Evolutionary conservation across 2,329 filamentous ascomycete genomes (phyloP).

Genomic region (Pestalotiopsis sp.): DNA sequence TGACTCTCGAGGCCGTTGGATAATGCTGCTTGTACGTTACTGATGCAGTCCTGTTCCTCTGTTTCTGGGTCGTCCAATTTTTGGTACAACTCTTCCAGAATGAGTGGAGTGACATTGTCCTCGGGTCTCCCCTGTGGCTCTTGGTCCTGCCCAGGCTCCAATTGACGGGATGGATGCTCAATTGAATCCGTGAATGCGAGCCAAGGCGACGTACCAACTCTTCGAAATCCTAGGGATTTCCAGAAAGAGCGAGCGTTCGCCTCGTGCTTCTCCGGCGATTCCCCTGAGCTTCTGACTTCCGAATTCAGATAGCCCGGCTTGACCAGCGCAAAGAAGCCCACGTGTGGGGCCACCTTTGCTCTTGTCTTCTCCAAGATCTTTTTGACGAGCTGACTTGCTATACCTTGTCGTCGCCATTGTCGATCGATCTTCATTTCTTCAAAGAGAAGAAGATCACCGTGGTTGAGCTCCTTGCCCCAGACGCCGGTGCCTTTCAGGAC

Average conservation of each 20-base stretch:
- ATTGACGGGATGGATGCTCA: constrained; percentile 25
- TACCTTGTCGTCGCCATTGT: constrained; percentile 26
- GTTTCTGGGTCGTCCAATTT: neutral
- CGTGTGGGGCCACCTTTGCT: constrained; percentile 7
- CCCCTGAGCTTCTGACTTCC: neutral
- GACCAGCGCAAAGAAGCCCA: constrained; percentile 23
- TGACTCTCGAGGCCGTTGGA: neutral
- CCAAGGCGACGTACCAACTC: constrained; percentile 34
- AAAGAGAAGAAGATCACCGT: constrained; percentile 28
- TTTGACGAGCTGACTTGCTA: constrained; percentile 33
- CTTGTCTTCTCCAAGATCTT: constrained; percentile 30
- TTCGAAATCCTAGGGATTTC: constrained; percentile 32
- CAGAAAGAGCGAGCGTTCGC: constrained; percentile 22
- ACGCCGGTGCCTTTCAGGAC: constrained; percentile 29
- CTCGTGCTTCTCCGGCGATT: neutral
- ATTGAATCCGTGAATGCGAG: constrained; percentile 30
- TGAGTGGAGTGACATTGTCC: neutral
- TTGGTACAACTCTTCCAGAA: neutral
- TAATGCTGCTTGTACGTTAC: neutral
- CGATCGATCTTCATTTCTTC: constrained; percentile 21
- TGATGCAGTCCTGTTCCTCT: neutral
- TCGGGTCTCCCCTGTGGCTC: neutral
- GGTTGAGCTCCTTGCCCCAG: constrained; percentile 33
- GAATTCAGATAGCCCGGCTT: constrained; percentile 20
- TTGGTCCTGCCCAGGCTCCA: constrained; percentile 13